Base-by-base conservation (phyloP, 2,329 filamentous ascomycete species). In the Endothia cerciana region DNA sequence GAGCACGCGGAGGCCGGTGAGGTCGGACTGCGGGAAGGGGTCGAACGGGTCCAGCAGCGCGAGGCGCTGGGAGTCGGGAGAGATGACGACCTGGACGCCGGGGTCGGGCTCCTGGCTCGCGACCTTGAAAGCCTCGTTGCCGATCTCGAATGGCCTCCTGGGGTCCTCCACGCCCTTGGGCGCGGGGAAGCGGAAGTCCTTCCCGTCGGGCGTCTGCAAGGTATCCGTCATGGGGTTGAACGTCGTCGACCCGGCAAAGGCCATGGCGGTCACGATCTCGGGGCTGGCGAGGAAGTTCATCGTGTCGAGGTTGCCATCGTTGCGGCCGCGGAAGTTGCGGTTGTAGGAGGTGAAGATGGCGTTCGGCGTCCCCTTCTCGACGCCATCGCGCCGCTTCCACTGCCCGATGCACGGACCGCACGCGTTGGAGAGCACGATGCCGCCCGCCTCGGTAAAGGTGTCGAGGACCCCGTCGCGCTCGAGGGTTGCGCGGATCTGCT, bases 241-340 rank as follows among this genome's bases (percentile, higher is more conserved):
- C 58, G 92, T 95, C 28, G 94, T 98, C 63, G 87, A 88, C 63
- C 95, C 95, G 51, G 94, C 90, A 79, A 97, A 99, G 15, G 92
- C 87, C 89, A 99, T 94, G 60, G 95, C 95, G 4, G 95, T 98
- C 69, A 99, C 95, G 65, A 99, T 88, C 79, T 99, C 95, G 7
- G 95, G 95, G 0, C 94, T 97, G 11, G 95, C 94, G 62, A 99
- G 87, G 82, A 99, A 99, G 84, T 98, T 99, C 94, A 98, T 97
- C 10, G 95, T 99, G 51, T 91, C 89, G 28, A 92, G 89, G 82
- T 99, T 99, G 69, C 95, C 95, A 75, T 99, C 95, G 77, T 99
- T 99, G 70, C 95, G 91, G 68, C 93, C 94, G 60, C 92, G 92
- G 84, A 99, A 99, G 81, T 99, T 99, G 68, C 95, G 92, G 85